Conservation (phyloP, 2,329 filamentous ascomycete genomes). For the Sporothrix phasma region DNA sequence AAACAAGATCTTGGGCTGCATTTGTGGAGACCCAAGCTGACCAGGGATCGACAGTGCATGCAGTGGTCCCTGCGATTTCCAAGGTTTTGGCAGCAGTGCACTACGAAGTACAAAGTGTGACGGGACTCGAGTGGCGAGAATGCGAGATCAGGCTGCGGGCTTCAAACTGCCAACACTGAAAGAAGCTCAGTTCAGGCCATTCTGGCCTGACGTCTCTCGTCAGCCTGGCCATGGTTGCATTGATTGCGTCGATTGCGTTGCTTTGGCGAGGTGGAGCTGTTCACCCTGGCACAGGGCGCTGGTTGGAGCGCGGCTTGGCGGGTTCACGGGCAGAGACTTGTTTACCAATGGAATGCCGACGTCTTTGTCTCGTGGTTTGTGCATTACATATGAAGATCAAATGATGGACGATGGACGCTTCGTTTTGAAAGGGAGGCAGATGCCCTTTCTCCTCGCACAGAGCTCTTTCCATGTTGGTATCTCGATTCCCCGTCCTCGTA, state of each 20-base stretch:
- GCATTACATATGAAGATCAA: not conserved
- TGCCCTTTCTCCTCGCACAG: not conserved
- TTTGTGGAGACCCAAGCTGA: not conserved
- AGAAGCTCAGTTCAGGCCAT: not conserved
- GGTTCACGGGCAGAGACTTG: not conserved
- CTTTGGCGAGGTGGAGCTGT: not conserved
- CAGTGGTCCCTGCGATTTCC: slow-evolving; percentile 10
- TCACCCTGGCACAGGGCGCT: not conserved
- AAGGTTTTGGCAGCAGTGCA: slow-evolving; percentile 5
- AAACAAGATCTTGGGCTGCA: slow-evolving; percentile 1
- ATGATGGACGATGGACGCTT: not conserved
- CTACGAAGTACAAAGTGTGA: not conserved
- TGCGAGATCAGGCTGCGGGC: not conserved
- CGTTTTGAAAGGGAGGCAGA: not conserved
- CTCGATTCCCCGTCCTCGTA: not conserved
- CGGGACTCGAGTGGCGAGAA: not conserved
- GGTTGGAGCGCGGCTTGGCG: not conserved
- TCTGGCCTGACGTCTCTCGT: not conserved
- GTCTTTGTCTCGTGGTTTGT: no score
- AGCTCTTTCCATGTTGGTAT: not conserved
- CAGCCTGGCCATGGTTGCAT: not conserved
- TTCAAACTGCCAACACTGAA: not conserved
- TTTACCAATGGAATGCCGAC: not conserved
- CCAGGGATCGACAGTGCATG: slow-evolving; percentile 13
- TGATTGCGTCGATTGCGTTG: not conserved